Evolutionary conservation across 495 filamentous ascomycete genomes (phyloP), one percentile per base, ranked within the genome.

Genomic region (Penicillium coffeae): DNA sequence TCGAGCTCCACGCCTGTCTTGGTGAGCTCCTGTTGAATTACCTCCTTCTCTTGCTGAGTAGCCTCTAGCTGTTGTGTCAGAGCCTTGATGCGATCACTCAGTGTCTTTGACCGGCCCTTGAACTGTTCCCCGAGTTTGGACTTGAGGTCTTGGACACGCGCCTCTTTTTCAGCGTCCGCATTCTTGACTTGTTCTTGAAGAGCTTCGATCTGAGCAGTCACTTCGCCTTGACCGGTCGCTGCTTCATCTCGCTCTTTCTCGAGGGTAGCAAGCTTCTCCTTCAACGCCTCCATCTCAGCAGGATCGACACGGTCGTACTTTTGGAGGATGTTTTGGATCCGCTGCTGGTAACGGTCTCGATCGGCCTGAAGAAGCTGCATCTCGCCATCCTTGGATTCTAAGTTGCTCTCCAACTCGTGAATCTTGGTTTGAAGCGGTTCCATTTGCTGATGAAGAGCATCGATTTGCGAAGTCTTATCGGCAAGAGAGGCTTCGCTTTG

Each of bases 241-340:
- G 55, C 72, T 21, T 84, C 68, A 58, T 91, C 86, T 1, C 85
- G 82, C 61, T 96, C 90, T 10, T 71, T 72, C 60, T 89, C 75
- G 13, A 96, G 69, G 4, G 64, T 69, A 18, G 78, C 67, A 38
- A 86, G 66, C 52, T 84, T 75, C 55, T 83, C 79, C 64, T 91
- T 96, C 45, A 97, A 72, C 49, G 81, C 81, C 58, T 97, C 90
- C 48, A 95, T 79, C 56, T 96, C 91, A 1, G 87, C 87, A 13
- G 92, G 93, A 60, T 98, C 93, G 20, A 94, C 84, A 41, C 93
- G 88, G 53, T 96, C 90, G 62, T 97, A 95, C 58, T 96, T 96
- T 52, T 89, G 87, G 16, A 98, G 80, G 41, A 97, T 95, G 48
- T 93, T 87, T 59, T 97, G 90, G 10, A 89, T 88, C 15, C 94